phyloP scores from a whole-genome alignment of 2,329 filamentous ascomycete genomes.

The Incumbomyces delicatus region DNA sequence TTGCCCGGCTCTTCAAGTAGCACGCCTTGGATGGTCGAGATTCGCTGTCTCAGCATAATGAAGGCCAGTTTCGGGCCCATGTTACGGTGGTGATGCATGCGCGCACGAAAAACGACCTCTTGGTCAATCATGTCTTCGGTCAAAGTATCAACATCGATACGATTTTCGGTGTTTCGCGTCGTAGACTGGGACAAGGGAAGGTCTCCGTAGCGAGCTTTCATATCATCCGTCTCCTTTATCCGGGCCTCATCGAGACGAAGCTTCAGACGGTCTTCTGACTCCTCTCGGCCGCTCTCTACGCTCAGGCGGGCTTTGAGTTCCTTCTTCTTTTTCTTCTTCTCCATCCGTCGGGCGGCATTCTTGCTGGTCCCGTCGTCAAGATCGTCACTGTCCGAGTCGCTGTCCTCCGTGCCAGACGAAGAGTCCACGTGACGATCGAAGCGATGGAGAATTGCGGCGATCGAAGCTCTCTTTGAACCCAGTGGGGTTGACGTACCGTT shows the following conservation, averaged over 20 bases:
- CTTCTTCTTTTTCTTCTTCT: slow-evolving; percentile 30
- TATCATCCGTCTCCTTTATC: slow-evolving; percentile 48
- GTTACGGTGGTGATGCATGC: slow-evolving; percentile 69
- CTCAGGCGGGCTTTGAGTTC: slow-evolving; percentile 32
- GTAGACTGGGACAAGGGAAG: slow-evolving; percentile 50
- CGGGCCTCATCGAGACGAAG: slow-evolving; percentile 40
- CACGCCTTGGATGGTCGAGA: slow-evolving; percentile 74
- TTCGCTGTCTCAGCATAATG: slow-evolving; percentile 74
- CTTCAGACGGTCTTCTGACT: slow-evolving; percentile 30
- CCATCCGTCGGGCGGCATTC: slow-evolving; percentile 36
- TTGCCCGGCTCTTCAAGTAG: slow-evolving; percentile 52
- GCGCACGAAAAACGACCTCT: slow-evolving; percentile 57
- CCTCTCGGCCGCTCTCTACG: slow-evolving; percentile 31
- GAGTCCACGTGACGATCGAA: slow-evolving; percentile 22
- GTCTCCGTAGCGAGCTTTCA: slow-evolving; percentile 49
- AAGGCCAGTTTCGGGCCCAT: slow-evolving; percentile 78
- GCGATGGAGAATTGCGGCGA: slow-evolving; percentile 30
- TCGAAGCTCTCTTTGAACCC: slow-evolving; percentile 26
- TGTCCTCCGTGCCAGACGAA: slow-evolving; percentile 33
- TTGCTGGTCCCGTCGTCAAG: slow-evolving; percentile 33
- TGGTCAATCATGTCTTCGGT: slow-evolving; percentile 46
- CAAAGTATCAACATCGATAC: slow-evolving; percentile 43
- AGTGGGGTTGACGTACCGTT: neutral
- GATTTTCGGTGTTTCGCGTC: slow-evolving; percentile 38
- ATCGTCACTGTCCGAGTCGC: slow-evolving; percentile 25